These are phyloP conservation scores for Vanderwaltozyma yarrowii DNA, from an alignment of 805 yeast genomes.

Conservation along the genomic window DNA sequence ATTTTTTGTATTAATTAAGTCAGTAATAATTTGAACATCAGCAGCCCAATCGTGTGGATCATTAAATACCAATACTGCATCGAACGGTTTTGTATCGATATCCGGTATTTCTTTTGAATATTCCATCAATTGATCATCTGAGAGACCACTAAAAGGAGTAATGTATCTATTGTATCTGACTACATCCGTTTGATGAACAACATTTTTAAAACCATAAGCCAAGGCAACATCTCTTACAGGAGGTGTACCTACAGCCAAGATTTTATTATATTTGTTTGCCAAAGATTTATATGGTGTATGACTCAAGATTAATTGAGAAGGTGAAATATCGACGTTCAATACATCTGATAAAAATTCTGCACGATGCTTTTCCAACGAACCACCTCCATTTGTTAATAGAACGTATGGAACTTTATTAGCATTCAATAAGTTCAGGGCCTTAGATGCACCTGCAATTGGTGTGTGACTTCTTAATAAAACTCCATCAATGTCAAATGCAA, in stretches of 20 bases:
- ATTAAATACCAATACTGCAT: constrained; percentile 73
- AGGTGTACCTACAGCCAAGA: constrained; percentile 72
- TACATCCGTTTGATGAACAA: constrained; percentile 63
- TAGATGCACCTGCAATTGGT: constrained; percentile 55
- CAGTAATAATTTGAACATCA: constrained; percentile 70
- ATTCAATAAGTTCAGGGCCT: constrained; percentile 47
- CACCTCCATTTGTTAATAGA: constrained; percentile 88
- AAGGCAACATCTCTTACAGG: constrained; percentile 62
- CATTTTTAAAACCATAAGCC: constrained; percentile 68
- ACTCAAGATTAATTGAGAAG: constrained; percentile 66
- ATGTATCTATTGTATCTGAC: constrained; percentile 46
- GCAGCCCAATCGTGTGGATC: constrained; percentile 87
- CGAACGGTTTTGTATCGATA: constrained; percentile 38
- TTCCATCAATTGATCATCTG: constrained; percentile 37
- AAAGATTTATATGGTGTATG: constrained; percentile 77
- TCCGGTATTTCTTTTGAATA: constrained; percentile 23
- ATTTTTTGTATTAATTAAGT: constrained; percentile 49
- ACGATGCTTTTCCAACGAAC: constrained; percentile 55
- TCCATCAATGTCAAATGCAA: constrained; percentile 60
- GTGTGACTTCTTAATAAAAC: constrained; percentile 67
- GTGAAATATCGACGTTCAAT: constrained; percentile 36
- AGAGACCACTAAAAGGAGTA: constrained; percentile 74
- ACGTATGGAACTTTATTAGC: constrained; percentile 58
- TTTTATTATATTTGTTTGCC: constrained; percentile 43
- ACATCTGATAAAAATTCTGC: constrained; percentile 40